Conservation (phyloP, 1,284 basidiomycete species). For the Tilletia caries region DNA sequence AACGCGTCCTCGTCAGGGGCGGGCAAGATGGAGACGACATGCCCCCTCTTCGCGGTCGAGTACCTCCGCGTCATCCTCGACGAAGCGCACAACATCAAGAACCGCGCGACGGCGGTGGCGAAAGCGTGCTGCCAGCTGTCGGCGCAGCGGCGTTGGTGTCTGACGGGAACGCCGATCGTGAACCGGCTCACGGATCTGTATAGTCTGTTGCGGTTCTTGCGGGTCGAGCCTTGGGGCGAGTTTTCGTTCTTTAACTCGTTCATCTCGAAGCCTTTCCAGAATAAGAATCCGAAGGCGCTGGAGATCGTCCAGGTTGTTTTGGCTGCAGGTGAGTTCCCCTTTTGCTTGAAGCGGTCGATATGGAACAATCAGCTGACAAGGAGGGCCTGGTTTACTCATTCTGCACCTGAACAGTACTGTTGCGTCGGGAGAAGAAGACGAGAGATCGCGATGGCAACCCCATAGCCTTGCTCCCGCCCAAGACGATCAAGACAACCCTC, state of each 20-base stretch:
- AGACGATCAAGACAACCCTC: conserved; percentile 62
- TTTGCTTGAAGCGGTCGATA: not conserved
- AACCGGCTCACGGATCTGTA: conserved; percentile 86
- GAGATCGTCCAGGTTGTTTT: conserved; percentile 51
- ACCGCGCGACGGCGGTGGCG: conserved; percentile 79
- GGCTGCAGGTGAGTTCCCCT: conserved; percentile 19
- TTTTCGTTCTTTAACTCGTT: conserved; percentile 52
- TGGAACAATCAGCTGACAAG: too few relatives aligned
- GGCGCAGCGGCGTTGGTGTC: conserved; percentile 79
- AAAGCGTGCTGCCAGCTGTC: conserved; percentile 82
- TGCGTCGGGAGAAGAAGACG: conserved; percentile 87
- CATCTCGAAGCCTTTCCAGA: conserved; percentile 49
- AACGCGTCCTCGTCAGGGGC: conserved; percentile 27
- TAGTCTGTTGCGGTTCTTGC: conserved; percentile 63
- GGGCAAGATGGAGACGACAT: conserved; percentile 19
- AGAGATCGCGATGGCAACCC: conserved; percentile 78
- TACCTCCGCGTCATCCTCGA: conserved; percentile 59
- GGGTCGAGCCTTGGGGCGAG: conserved; percentile 76
- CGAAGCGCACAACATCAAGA: conserved; percentile 94
- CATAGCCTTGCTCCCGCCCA: conserved; percentile 83
- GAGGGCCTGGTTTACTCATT: too few relatives aligned
- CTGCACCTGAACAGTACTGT: conserved; percentile 65
- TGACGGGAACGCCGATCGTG: conserved; percentile 93
- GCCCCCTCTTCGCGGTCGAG: conserved; percentile 41
- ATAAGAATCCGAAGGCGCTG: conserved; percentile 43